phyloP scores from a whole-genome alignment of 1,284 basidiomycete genomes.

The Cerrena zonata region DNA sequence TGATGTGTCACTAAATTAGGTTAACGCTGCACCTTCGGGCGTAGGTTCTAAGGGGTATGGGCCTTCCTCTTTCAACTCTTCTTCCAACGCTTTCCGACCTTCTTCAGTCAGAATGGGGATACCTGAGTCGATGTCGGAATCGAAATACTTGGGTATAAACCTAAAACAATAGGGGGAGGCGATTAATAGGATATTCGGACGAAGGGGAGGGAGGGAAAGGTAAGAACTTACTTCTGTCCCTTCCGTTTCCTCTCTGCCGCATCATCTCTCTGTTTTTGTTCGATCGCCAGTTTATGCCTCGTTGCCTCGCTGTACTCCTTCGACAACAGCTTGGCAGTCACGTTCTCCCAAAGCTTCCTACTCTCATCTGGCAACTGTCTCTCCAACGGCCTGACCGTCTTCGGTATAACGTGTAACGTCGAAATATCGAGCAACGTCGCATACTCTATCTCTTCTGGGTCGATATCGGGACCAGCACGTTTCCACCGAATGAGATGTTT shows the following conservation, averaged over 20 bases:
- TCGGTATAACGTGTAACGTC: constrained; percentile 72
- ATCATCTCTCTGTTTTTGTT: constrained; percentile 84
- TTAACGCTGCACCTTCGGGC: background rate
- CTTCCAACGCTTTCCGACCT: constrained; percentile 64
- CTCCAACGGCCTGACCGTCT: constrained; percentile 77
- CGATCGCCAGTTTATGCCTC: constrained; percentile 79
- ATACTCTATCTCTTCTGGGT: too few relatives aligned
- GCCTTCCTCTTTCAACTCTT: constrained; percentile 50
- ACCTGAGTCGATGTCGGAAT: constrained; percentile 67
- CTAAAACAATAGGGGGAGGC: constrained; percentile 39
- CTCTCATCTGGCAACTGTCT: constrained; percentile 81
- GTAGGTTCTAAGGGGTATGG: constrained; percentile 14
- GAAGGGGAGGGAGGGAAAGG: background rate
- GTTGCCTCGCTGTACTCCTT: constrained; percentile 91
- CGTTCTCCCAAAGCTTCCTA: constrained; percentile 81
- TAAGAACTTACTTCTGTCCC: constrained; percentile 62
- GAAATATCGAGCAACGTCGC: constrained; percentile 74
- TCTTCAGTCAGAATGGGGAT: constrained; percentile 67
- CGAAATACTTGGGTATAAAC: constrained; percentile 79
- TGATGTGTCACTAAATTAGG: too few relatives aligned
- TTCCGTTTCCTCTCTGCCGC: constrained; percentile 78
- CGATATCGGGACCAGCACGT: constrained; percentile 35
- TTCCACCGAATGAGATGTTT: constrained; percentile 78
- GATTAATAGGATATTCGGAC: too few relatives aligned
- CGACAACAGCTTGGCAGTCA: constrained; percentile 69